Evolutionary conservation across 2,329 filamentous ascomycete genomes (phyloP), one percentile per base, ranked within the genome.

Genomic region (Paecilomyces sp.): DNA sequence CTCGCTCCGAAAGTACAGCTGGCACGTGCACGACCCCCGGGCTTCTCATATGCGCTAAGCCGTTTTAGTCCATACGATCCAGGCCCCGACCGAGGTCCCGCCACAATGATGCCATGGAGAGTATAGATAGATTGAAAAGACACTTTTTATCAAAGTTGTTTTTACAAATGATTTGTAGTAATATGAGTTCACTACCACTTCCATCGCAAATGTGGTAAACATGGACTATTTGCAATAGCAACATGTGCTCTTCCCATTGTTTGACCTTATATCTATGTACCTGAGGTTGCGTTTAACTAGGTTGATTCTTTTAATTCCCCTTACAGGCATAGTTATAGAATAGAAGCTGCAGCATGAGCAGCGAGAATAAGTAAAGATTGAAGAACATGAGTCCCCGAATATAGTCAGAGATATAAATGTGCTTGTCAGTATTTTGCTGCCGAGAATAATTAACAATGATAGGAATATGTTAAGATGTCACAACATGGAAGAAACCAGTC

Each of bases 1-100:
- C 62, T 72, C 60, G 54, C 58, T 68, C 70, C 70, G 68, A 59
- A 25, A 36, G 50, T 51, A 30, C 18, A 25, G 18, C 28, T 53
- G 57, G 60, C 60, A 63, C 59, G 59, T 61, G 61, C 56, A 34
- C 36, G n/a, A 25, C 50, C 22, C 22, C 51, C 22, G 3, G 18
- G 50, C 50, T 53, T 24, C 22, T 22, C 1, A 47, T 53, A 8
- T 11, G n/a, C 51, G 12, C 51, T 53, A 25, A 25, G 1, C 28
- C 51, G 22, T 53, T 30, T 47, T 47, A 5, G 13, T 47, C 36
- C 15, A 18, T n/a, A 18, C 7, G 2, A 15, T 47, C 36, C 15
- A 47, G 41, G 41, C 18, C 41, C 41, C 41, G 41, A 47, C 41
- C 41, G 41, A 41, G 36, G 36, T 41, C 3, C 36, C 36, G 36